These are phyloP conservation scores for Plasmodium adleri DNA, from an alignment of 169 alveolate genomes.

Conservation along the genomic window DNA sequence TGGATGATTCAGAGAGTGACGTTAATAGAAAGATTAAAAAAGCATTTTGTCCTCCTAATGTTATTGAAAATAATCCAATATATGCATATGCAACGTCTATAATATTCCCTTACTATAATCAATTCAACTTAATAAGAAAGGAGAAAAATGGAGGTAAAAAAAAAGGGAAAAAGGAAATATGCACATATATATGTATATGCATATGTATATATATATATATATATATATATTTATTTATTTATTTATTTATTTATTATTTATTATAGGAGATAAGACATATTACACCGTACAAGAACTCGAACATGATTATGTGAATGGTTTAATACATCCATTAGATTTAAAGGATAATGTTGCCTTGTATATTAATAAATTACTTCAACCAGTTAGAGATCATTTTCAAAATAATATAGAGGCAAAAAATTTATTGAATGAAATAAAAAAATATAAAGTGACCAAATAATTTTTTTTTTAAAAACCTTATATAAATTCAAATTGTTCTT, in stretches of 20 bases:
- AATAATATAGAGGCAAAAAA: conserved; percentile 90
- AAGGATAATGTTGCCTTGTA: conserved; percentile 92
- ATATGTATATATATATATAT: conserved; percentile 44
- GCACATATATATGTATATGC: not conserved
- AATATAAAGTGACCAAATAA: conserved; percentile 87
- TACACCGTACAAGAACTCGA: conserved; percentile 90
- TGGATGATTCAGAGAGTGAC: conserved; percentile 97
- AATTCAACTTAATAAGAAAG: conserved; percentile 84
- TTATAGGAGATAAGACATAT: conserved; percentile 89
- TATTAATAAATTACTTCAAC: conserved; percentile 94
- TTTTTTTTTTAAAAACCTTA: not conserved
- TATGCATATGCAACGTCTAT: conserved; percentile 92
- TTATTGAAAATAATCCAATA: conserved; percentile 95
- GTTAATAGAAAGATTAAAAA: conserved; percentile 95
- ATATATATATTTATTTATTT: conserved; percentile 36
- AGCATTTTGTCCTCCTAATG: conserved; percentile 96
- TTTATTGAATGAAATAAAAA: conserved; percentile 89
- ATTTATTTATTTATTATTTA: conserved; percentile 8
- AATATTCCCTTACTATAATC: conserved; percentile 86
- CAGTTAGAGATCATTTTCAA: conserved; percentile 97
- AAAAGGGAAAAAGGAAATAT: not conserved
- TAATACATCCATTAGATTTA: conserved; percentile 96
- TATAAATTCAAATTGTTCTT: too few relatives aligned
- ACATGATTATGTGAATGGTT: conserved; percentile 91
- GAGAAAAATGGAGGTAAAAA: conserved; percentile 91